phyloP scores from a whole-genome alignment of 257 asterid species.

The Primulina eburnea region DNA sequence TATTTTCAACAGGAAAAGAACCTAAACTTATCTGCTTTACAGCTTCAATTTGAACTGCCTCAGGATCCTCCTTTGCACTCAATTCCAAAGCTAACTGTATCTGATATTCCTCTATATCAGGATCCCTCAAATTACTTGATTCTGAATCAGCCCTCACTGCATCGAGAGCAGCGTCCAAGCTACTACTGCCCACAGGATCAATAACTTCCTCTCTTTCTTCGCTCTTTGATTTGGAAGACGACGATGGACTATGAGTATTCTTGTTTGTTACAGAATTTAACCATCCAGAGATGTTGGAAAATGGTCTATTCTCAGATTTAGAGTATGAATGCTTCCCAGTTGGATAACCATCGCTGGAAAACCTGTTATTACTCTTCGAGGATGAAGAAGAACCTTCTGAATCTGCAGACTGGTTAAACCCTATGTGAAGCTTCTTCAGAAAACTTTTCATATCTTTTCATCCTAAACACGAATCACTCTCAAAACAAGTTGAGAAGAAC shows the following conservation, averaged over 20 bases:
- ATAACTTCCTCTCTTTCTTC: slow-evolving; percentile 59
- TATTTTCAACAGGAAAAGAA: slow-evolving; percentile 61
- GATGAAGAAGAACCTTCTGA: slow-evolving; percentile 68
- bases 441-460: slow-evolving; percentile 63
- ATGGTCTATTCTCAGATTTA: slow-evolving; percentile 68
- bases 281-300: slow-evolving; percentile 90
- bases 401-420: slow-evolving; percentile 72
- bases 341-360: slow-evolving; percentile 43
- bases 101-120: slow-evolving; percentile 86
- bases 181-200: slow-evolving; percentile 70
- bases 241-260: slow-evolving; percentile 69
- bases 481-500: neutral
- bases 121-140: slow-evolving; percentile 68
- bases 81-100: slow-evolving; percentile 86
- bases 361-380: slow-evolving; percentile 46
- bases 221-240: slow-evolving; percentile 55
- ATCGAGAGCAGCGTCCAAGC: slow-evolving; percentile 65
- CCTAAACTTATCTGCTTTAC: slow-evolving; percentile 97
- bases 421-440: slow-evolving; percentile 76
- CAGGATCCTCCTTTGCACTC: slow-evolving; percentile 98
- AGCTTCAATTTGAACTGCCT: slow-evolving; percentile 98
- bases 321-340: slow-evolving; percentile 48
- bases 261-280: slow-evolving; percentile 71
- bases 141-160: slow-evolving; percentile 56
- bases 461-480: slow-evolving; percentile 5